Evolutionary conservation across 306 rosid genomes (phyloP).

Genomic region (Cicer bijugum): DNA sequence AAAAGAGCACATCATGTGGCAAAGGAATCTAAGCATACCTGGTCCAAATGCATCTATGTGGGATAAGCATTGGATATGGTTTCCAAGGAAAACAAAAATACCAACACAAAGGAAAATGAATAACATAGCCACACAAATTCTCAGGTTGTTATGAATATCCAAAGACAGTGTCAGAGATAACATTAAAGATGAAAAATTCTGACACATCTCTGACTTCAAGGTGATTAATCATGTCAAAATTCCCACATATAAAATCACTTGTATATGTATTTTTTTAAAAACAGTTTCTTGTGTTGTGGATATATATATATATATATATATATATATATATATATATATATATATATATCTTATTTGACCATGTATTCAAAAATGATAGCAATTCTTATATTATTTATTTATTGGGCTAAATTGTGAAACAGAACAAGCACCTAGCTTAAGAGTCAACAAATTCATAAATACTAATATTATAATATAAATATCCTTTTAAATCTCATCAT

Average conservation of each 20-base stretch:
- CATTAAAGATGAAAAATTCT: slow-evolving; percentile 10
- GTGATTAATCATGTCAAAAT: slow-evolving; percentile 16
- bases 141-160: slow-evolving; percentile 11
- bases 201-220: slow-evolving; percentile 18
- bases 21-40: slow-evolving; percentile 31
- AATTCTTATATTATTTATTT: background rate
- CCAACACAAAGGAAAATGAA: slow-evolving; percentile 19
- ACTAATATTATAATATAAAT: background rate
- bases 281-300: background rate
- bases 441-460: slow-evolving; percentile 23
- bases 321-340: background rate
- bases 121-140: slow-evolving; percentile 8
- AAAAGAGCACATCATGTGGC: slow-evolving; percentile 45
- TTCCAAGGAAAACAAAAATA: slow-evolving; percentile 22
- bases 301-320: background rate
- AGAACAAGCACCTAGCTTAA: slow-evolving; percentile 12
- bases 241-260: slow-evolving; percentile 21
- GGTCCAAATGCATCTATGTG: slow-evolving; percentile 30
- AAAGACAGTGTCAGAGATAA: slow-evolving; percentile 40
- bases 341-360: slow-evolving; percentile 1
- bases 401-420: slow-evolving; percentile 17
- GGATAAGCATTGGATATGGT: slow-evolving; percentile 37
- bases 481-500: slow-evolving; percentile 21
- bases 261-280: no score
- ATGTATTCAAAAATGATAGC: slow-evolving; percentile 2